phyloP scores from a whole-genome alignment of 257 asterid genomes.

The Salvia miltiorrhiza region DNA sequence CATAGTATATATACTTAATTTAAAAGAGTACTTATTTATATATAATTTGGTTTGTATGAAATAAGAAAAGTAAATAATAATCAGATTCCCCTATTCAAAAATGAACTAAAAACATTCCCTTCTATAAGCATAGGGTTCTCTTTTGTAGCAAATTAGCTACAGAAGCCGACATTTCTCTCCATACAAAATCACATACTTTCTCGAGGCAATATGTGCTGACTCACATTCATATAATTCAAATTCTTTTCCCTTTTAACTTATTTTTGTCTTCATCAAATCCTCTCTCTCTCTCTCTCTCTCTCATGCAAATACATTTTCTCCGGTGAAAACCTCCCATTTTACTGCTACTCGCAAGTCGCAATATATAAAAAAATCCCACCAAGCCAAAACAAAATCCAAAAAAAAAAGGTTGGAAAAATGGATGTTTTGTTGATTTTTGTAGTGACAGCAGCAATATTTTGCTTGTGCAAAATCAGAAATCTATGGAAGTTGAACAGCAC shows the following conservation, averaged over 20 bases:
- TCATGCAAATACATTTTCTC: slow-evolving; percentile 25
- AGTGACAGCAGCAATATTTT: slow-evolving; percentile 23
- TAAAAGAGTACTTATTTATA: too few relatives aligned
- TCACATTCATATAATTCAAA: neutral
- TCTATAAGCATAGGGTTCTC: slow-evolving; percentile 28
- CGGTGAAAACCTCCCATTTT: too few relatives aligned
- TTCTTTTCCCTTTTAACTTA: slow-evolving; percentile 7
- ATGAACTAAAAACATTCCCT: neutral
- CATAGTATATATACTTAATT: too few relatives aligned
- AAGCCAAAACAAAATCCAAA: neutral
- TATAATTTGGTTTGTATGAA: neutral
- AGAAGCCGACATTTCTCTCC: neutral
- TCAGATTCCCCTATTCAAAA: neutral
- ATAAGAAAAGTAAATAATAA: neutral
- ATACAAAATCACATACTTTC: slow-evolving; percentile 15
- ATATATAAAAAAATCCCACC: slow-evolving; percentile 11
- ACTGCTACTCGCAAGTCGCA: neutral
- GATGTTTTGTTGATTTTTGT: slow-evolving; percentile 31
- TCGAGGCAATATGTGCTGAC: slow-evolving; percentile 33
- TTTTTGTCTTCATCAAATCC: slow-evolving; percentile 14
- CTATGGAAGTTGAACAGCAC: slow-evolving; percentile 7
- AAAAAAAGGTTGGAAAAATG: neutral
- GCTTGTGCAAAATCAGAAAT: slow-evolving; percentile 23
- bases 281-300: neutral
- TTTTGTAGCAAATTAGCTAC: neutral